These are phyloP conservation scores for Bisporella sp. DNA, from an alignment of 2,329 filamentous ascomycete species.

Conservation along the genomic window DNA sequence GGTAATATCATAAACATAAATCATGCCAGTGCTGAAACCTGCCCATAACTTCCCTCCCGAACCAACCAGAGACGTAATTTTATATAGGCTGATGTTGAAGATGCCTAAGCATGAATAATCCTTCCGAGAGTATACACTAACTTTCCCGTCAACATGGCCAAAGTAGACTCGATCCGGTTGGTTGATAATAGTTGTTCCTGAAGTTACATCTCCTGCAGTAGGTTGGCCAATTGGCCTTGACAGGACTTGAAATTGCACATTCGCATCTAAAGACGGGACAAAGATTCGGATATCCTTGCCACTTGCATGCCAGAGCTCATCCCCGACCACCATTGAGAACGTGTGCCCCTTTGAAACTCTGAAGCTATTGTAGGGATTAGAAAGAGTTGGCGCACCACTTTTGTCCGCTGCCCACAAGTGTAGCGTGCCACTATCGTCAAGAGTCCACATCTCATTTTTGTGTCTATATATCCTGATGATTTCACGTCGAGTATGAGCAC, in stretches of 20 bases:
- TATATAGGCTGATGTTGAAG: constrained; percentile 85
- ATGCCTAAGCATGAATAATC: constrained; percentile 74
- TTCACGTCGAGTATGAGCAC: constrained; percentile 70
- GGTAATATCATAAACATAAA: constrained; percentile 84
- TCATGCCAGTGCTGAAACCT: constrained; percentile 87
- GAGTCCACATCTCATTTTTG: constrained; percentile 84
- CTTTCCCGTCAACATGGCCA: constrained; percentile 87
- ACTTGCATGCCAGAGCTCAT: constrained; percentile 79
- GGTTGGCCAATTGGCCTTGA: constrained; percentile 63
- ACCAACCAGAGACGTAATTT: constrained; percentile 81
- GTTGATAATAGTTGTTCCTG: constrained; percentile 67
- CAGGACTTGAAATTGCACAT: constrained; percentile 67
- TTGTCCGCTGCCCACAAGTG: constrained; percentile 78
- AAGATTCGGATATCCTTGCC: constrained; percentile 87
- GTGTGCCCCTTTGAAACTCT: constrained; percentile 75
- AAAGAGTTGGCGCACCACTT: constrained; percentile 66
- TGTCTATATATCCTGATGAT: constrained; percentile 81
- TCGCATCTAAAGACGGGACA: constrained; percentile 61
- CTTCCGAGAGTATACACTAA: constrained; percentile 77
- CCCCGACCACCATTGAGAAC: constrained; percentile 81
- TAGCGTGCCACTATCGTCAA: constrained; percentile 83
- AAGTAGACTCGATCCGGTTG: constrained; percentile 79
- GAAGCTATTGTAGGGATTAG: constrained; percentile 65
- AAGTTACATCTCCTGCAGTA: constrained; percentile 79
- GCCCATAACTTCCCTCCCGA: constrained; percentile 85